These are phyloP conservation scores for Diaporthe amygdali DNA, from an alignment of 2,329 filamentous ascomycete genomes.

Conservation along the genomic window DNA sequence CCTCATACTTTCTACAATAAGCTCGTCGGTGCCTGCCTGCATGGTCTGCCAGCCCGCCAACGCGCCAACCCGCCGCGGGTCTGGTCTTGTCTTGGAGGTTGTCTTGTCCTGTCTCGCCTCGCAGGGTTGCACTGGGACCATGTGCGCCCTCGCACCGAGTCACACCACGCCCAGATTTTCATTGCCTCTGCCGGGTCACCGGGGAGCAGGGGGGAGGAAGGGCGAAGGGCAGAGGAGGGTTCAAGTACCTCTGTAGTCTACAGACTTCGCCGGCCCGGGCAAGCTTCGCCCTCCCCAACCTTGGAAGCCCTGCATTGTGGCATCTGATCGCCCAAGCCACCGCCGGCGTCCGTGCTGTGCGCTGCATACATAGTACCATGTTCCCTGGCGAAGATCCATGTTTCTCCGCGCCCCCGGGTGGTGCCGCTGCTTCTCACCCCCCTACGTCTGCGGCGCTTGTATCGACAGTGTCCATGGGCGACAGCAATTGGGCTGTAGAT, in stretches of 20 bases:
- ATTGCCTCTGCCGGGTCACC: no score
- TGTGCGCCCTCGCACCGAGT: not conserved
- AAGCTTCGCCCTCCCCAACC: not conserved
- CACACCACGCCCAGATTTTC: not conserved
- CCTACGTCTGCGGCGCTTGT: not conserved
- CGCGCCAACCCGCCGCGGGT: not conserved
- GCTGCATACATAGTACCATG: not conserved
- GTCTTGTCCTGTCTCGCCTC: not conserved
- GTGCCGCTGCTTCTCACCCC: not conserved
- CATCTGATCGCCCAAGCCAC: slow-evolving; percentile 7
- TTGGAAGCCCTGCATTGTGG: slow-evolving; percentile 4
- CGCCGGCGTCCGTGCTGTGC: not conserved
- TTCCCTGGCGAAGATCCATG: not conserved
- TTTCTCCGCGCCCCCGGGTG: not conserved
- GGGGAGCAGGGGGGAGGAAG: no score
- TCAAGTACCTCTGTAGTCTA: no score
- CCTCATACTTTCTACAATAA: not conserved
- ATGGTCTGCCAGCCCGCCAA: not conserved
- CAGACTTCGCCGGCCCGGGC: no score
- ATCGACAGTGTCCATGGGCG: no score
- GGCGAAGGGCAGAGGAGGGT: no score
- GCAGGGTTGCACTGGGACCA: not conserved
- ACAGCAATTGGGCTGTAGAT: no score
- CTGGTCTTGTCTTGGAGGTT: not conserved
- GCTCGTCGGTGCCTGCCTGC: not conserved